phyloP scores from a whole-genome alignment of 1,284 basidiomycete genomes.

The Lignosus rhinocerotis region DNA sequence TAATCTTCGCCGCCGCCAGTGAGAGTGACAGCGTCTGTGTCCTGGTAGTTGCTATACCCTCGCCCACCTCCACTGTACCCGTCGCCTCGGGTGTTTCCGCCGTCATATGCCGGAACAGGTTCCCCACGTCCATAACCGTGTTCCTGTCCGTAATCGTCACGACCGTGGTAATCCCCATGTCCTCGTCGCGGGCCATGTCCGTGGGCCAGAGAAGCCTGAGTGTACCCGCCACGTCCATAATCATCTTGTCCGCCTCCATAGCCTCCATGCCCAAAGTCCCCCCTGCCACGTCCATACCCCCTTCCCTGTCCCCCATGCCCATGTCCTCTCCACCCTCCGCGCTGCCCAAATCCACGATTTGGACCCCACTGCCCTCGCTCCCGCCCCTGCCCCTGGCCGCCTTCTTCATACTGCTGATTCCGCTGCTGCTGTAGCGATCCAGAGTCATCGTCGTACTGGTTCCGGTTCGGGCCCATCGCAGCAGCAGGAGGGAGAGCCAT shows the following conservation, averaged over 20 bases:
- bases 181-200: constrained; percentile 1
- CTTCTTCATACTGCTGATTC: background rate
- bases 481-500: constrained; percentile 12
- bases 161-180: background rate
- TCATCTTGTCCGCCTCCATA: constrained; percentile 12
- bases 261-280: constrained; percentile 10
- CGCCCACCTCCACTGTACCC: constrained; percentile 25
- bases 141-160: constrained; percentile 4
- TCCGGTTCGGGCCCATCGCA: constrained; percentile 1
- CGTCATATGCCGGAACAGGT: constrained; percentile 16
- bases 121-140: constrained; percentile 24
- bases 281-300: constrained; percentile 16
- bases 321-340: constrained; percentile 1
- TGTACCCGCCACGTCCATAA: constrained; percentile 14
- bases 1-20: constrained; percentile 40
- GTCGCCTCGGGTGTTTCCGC: constrained; percentile 38
- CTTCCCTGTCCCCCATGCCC: background rate
- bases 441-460: constrained; percentile 12
- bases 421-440: constrained; percentile 5
- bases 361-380: background rate
- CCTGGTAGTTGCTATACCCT: constrained; percentile 24
- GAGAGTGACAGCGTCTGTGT: constrained; percentile 57
- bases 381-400: background rate
- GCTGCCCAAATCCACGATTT: background rate
- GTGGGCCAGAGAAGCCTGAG: constrained; percentile 5